These are phyloP conservation scores for Uncinocarpus reesii DNA, from an alignment of 2,329 filamentous ascomycete species.

Conservation along the genomic window DNA sequence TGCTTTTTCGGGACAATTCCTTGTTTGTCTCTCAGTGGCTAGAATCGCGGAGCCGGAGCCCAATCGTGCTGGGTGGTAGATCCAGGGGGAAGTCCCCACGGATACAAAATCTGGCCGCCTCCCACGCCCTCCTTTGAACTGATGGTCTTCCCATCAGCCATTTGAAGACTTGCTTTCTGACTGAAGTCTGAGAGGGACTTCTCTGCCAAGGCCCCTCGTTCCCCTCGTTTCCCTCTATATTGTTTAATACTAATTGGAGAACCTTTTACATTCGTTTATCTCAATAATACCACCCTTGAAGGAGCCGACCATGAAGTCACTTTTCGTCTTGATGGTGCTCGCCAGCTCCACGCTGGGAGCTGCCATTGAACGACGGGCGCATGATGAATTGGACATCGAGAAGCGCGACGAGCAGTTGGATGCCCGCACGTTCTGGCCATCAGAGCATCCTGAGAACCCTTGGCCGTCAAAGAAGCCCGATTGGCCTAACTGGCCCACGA, in stretches of 20 bases:
- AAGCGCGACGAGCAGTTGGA: conserved; percentile 3
- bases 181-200: conserved; percentile 33
- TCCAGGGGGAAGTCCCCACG: conserved; percentile 1
- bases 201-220: conserved; percentile 38
- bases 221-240: conserved; percentile 21
- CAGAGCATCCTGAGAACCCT: not conserved
- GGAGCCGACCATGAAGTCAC: conserved; percentile 19
- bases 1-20: conserved; percentile 3
- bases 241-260: conserved; percentile 4
- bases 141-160: conserved; percentile 4
- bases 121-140: not conserved
- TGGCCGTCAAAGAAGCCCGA: too few species aligned
- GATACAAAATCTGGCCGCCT: conserved; percentile 14
- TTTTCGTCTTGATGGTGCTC: conserved; percentile 21
- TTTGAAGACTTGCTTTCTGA: not conserved
- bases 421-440: not conserved
- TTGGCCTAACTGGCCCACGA: too few species aligned
- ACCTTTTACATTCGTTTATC: conserved; percentile 12
- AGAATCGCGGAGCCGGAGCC: not conserved
- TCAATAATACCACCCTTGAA: not conserved
- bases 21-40: not conserved
- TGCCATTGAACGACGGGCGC: conserved; percentile 14
- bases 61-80: not conserved
- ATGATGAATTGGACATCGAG: conserved; percentile 14
- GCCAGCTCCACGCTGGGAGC: conserved; percentile 19